Percentiles rank a stretch among this genome's conserved stretches.
Evolutionary conservation across 1,284 basidiomycete species (phyloP).

Genomic region (Lentinula novae-zelandiae): DNA sequence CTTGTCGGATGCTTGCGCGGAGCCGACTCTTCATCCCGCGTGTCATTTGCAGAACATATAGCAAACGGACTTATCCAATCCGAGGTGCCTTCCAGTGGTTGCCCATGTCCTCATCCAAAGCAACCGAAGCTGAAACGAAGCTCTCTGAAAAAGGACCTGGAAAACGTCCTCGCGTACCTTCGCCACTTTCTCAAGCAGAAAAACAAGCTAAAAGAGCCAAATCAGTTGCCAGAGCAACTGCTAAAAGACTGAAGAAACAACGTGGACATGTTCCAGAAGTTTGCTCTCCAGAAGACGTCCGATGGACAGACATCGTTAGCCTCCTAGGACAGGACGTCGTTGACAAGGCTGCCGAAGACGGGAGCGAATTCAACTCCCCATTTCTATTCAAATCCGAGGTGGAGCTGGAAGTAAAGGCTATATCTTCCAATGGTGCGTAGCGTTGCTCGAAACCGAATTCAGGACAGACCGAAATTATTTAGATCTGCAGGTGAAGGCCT

Average conservation of each 20-base stretch:
- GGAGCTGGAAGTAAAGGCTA: slow-evolving; percentile 58
- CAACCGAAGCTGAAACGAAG: not conserved
- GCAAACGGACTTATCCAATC: not conserved
- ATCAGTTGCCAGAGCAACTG: slow-evolving; percentile 20
- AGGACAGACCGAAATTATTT: slow-evolving; percentile 1
- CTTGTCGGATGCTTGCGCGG: not conserved
- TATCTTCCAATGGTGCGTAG: slow-evolving; percentile 64
- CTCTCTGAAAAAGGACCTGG: slow-evolving; percentile 8
- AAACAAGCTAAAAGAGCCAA: slow-evolving; percentile 16
- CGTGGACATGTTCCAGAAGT: slow-evolving; percentile 46
- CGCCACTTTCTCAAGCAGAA: not conserved
- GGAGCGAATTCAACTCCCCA: slow-evolving; percentile 55
- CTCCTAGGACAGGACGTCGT: slow-evolving; percentile 65
- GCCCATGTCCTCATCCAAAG: slow-evolving; percentile 12
- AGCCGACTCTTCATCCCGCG: not conserved
- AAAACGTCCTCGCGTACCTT: slow-evolving; percentile 12
- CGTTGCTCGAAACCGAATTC: slow-evolving; percentile 4
- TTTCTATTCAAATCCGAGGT: slow-evolving; percentile 60
- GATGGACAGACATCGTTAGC: slow-evolving; percentile 66
- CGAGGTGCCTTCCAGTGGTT: slow-evolving; percentile 14
- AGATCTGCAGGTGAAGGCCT: slow-evolving; percentile 59
- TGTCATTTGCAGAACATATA: not conserved
- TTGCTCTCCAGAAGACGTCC: slow-evolving; percentile 72
- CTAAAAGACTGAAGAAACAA: slow-evolving; percentile 24
- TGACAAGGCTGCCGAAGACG: slow-evolving; percentile 43